These are phyloP conservation scores for Amphibolis antarctica DNA, from an alignment of 106 monocot species.

Conservation along the genomic window DNA sequence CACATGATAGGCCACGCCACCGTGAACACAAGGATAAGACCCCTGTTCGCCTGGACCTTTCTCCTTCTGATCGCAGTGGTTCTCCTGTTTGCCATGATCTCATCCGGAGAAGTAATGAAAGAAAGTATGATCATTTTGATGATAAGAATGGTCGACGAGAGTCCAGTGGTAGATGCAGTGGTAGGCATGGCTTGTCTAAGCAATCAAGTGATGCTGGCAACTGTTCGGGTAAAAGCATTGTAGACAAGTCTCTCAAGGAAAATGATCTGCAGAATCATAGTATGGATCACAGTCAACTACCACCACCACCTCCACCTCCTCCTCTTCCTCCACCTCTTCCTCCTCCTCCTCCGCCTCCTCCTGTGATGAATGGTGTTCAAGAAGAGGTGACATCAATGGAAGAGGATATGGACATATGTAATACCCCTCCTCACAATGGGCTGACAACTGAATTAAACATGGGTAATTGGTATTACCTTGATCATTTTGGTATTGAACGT, in stretches of 20 bases:
- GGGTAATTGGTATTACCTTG: constrained; percentile 90
- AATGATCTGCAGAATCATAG: constrained; percentile 13
- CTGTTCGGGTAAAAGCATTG: constrained; percentile 25
- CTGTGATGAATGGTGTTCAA: constrained; percentile 20
- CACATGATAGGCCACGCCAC: constrained; percentile 12
- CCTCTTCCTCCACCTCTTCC: constrained; percentile 29
- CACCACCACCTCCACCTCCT: constrained; percentile 24
- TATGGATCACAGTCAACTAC: constrained; percentile 30
- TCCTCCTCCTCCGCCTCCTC: constrained; percentile 32
- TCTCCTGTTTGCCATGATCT: constrained; percentile 24
- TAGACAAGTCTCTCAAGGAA: constrained; percentile 34
- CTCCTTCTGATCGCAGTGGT: constrained; percentile 22
- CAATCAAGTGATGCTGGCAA: constrained; percentile 30
- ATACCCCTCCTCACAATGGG: constrained; percentile 76
- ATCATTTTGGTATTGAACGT: constrained; percentile 70
- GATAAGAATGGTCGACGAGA: constrained; percentile 27
- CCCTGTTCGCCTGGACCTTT: constrained; percentile 22
- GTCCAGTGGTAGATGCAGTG: constrained; percentile 23
- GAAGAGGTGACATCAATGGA: constrained; percentile 72
- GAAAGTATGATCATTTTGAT: constrained; percentile 27
- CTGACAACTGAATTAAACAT: constrained; percentile 15
- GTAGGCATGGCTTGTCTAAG: constrained; percentile 16
- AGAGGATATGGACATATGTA: constrained; percentile 99
- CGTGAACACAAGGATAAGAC: constrained; percentile 21
- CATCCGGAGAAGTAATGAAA: constrained; percentile 34